A percentile compares a stretch with the other conserved stretches of the same genome.
These are phyloP conservation scores for Mortierella sp. DNA, from an alignment of 371 early-diverging fungal genomes.

Conservation along the genomic window DNA sequence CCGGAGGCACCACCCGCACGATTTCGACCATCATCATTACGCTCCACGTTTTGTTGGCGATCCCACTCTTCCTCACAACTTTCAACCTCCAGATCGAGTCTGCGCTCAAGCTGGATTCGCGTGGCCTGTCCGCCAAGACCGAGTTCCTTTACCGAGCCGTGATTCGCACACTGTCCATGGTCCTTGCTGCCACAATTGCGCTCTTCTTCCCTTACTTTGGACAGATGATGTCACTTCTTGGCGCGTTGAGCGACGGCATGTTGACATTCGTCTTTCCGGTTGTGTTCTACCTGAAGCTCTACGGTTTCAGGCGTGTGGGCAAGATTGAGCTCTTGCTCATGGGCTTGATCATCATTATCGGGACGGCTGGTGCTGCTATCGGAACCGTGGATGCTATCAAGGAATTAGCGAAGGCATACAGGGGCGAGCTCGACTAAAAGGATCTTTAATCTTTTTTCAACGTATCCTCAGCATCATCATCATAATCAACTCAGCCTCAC, in stretches of 20 bases:
- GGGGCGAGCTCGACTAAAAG: conserved; percentile 30
- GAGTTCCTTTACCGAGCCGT: conserved; percentile 69
- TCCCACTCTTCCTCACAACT: conserved; percentile 84
- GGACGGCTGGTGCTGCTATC: conserved; percentile 78
- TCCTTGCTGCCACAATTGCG: conserved; percentile 68
- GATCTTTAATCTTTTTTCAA: no score
- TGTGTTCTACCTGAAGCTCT: conserved; percentile 81
- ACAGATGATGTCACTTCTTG: conserved; percentile 85
- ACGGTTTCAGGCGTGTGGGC: conserved; percentile 70
- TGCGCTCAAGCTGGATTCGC: conserved; percentile 58
- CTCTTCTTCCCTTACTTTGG: conserved; percentile 83
- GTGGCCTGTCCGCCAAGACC: conserved; percentile 41
- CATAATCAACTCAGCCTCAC: no score
- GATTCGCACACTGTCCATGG: conserved; percentile 66
- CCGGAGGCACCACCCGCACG: conserved; percentile 68
- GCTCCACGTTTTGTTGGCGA: conserved; percentile 84
- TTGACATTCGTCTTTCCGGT: conserved; percentile 89
- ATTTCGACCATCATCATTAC: conserved; percentile 82
- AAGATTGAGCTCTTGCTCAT: conserved; percentile 69
- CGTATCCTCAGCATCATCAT: no score
- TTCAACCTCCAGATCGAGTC: conserved; percentile 81
- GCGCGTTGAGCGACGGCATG: conserved; percentile 81
- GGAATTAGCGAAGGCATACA: conserved; percentile 46
- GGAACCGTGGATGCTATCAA: conserved; percentile 80
- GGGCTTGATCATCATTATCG: conserved; percentile 67